These are phyloP conservation scores for Serendipita sp. DNA, from an alignment of 768 basidiomycete species.

Conservation along the genomic window DNA sequence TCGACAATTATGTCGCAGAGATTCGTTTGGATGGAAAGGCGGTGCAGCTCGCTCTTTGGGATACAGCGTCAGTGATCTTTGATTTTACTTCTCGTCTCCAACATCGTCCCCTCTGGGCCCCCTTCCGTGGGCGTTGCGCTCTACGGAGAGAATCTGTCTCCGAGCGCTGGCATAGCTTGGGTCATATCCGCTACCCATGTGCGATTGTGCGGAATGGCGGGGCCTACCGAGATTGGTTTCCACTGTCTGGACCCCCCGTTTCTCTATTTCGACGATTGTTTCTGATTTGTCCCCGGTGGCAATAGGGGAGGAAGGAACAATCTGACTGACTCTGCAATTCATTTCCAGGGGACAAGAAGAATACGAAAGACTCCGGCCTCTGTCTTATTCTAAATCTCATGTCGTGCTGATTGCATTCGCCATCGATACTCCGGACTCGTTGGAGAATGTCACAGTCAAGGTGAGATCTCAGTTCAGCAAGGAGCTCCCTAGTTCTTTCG, in stretches of 20 bases:
- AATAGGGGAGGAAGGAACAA: too few species aligned
- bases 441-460: slow-evolving; percentile 91
- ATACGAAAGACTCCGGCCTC: slow-evolving; percentile 92
- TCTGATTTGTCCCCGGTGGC: neutral
- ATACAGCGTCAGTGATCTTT: slow-evolving; percentile 71
- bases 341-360: slow-evolving; percentile 82
- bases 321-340: slow-evolving; percentile 2
- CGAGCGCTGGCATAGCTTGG: neutral
- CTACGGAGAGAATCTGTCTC: neutral
- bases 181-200: neutral
- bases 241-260: neutral
- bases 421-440: slow-evolving; percentile 88
- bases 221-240: neutral
- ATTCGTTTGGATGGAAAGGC: slow-evolving; percentile 95
- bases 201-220: neutral
- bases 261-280: neutral
- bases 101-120: too few species aligned
- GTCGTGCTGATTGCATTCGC: slow-evolving; percentile 96
- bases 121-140: neutral
- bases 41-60: slow-evolving; percentile 93
- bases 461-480: slow-evolving; percentile 22
- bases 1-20: slow-evolving; percentile 98
- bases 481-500: neutral
- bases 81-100: too few species aligned
- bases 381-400: slow-evolving; percentile 97